A percentile compares a stretch with the other conserved stretches of the same genome.
These are phyloP conservation scores for Eucalyptus decipiens DNA, from an alignment of 345 rosid genomes.

Conservation along the genomic window DNA sequence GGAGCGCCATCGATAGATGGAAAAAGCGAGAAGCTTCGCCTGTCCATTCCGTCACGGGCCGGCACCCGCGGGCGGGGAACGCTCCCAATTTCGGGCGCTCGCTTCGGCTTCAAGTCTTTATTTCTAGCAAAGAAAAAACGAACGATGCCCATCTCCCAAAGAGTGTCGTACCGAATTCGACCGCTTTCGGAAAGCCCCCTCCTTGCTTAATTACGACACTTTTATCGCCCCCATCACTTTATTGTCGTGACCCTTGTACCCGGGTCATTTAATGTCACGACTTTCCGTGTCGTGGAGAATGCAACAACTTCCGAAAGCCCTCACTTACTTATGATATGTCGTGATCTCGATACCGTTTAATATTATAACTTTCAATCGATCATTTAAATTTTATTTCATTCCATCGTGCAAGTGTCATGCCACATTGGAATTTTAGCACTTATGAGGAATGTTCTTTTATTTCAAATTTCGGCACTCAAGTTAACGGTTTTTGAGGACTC, in stretches of 20 bases:
- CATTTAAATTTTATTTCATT: too few relatives aligned
- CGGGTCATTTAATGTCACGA: neutral
- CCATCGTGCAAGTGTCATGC: fast-evolving
- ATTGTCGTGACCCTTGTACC: too few relatives aligned
- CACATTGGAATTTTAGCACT: fast-evolving
- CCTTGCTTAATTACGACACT: neutral
- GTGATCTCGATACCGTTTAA: fast-evolving
- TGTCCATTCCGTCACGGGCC: neutral
- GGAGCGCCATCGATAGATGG: neutral
- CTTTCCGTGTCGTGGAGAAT: neutral
- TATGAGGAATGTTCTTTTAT: fast-evolving
- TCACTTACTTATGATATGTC: fast-evolving
- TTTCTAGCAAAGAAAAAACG: neutral
- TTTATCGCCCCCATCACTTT: neutral
- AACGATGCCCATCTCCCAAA: fast-evolving
- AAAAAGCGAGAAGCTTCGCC: neutral
- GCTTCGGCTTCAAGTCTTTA: neutral
- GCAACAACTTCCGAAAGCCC: neutral
- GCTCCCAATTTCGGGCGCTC: neutral
- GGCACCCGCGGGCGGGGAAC: neutral
- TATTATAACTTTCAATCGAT: too few relatives aligned
- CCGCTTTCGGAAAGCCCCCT: neutral
- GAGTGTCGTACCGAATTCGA: neutral
- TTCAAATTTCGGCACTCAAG: fast-evolving
- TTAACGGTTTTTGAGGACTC: fast-evolving